phyloP scores from a whole-genome alignment of 495 filamentous ascomycete genomes.

The Hypoxylon intermedium region DNA sequence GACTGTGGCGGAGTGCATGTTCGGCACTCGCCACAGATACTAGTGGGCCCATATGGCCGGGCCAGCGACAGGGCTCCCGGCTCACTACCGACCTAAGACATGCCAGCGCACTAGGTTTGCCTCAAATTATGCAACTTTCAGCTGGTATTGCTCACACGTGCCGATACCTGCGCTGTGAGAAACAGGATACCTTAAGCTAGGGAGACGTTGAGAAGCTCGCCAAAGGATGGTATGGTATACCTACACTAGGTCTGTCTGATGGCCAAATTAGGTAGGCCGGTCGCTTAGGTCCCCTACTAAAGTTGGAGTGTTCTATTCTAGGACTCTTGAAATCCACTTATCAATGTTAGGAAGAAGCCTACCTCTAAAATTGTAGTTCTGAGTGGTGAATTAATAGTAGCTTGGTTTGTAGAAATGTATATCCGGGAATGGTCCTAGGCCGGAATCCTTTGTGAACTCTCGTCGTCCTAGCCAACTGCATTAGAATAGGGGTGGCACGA shows the following conservation, averaged over 20 bases:
- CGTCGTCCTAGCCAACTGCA: too few relatives aligned
- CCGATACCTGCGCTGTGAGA: neutral
- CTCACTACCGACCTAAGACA: constrained; percentile 11
- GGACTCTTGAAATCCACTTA: neutral
- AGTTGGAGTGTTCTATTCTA: constrained; percentile 22
- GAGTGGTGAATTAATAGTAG: neutral
- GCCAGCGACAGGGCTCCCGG: constrained; percentile 21
- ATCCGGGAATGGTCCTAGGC: neutral
- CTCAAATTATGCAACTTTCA: constrained; percentile 41
- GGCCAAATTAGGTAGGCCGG: neutral
- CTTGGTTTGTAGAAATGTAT: neutral
- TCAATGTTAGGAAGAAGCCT: too few relatives aligned
- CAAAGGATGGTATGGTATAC: too few relatives aligned
- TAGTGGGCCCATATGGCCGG: constrained; percentile 27
- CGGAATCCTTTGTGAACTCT: too few relatives aligned
- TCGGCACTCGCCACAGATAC: constrained; percentile 37
- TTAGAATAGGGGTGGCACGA: too few relatives aligned
- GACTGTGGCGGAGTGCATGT: constrained; percentile 42
- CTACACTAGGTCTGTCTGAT: neutral
- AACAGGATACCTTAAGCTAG: constrained; percentile 6
- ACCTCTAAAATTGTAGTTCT: neutral
- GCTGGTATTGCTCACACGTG: constrained; percentile 27
- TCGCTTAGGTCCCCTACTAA: constrained; percentile 10
- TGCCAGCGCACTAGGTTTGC: constrained; percentile 28
- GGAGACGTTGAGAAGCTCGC: constrained; percentile 9